Conservation (phyloP, 345 rosid genomes). For the Pseudoturritis turrita region DNA sequence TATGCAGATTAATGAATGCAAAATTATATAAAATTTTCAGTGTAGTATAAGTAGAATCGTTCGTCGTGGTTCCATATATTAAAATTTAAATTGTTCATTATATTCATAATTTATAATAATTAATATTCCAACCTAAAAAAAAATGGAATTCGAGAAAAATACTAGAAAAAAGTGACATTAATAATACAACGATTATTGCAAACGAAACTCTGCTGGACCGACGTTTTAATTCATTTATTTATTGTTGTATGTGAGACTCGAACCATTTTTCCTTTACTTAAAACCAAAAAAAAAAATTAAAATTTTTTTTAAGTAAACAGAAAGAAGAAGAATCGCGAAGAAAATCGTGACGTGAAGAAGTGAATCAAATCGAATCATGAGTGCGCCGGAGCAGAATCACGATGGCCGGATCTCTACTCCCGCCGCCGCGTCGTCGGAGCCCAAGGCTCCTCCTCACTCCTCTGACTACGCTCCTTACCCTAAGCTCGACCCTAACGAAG, state of each 20-base stretch:
- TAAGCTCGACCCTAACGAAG: conserved; percentile 71
- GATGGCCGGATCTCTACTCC: conserved; percentile 20
- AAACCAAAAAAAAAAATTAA: background rate
- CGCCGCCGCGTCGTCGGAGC: background rate
- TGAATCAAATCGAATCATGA: conserved; percentile 29
- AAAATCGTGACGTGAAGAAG: background rate
- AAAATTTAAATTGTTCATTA: too few species aligned
- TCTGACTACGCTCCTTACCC: conserved; percentile 93
- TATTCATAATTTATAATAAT: too few species aligned
- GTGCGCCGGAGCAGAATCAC: conserved; percentile 12
- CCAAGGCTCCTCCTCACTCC: conserved; percentile 35
- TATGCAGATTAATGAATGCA: too few species aligned
- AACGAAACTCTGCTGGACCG: background rate
- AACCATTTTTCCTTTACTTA: background rate
- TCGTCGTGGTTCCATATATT: too few species aligned
- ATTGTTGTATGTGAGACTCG: background rate
- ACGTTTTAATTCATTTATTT: background rate
- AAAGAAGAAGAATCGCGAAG: conserved; percentile 14
- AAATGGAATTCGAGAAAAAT: too few species aligned
- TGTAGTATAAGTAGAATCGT: too few species aligned
- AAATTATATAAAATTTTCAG: too few species aligned
- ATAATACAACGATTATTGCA: background rate
- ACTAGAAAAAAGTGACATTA: background rate
- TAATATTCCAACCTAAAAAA: too few species aligned
- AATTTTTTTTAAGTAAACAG: too few species aligned